Conservation (phyloP, 2,329 filamentous ascomycete genomes). For the Paraphaeosphaeria sporulosa region DNA sequence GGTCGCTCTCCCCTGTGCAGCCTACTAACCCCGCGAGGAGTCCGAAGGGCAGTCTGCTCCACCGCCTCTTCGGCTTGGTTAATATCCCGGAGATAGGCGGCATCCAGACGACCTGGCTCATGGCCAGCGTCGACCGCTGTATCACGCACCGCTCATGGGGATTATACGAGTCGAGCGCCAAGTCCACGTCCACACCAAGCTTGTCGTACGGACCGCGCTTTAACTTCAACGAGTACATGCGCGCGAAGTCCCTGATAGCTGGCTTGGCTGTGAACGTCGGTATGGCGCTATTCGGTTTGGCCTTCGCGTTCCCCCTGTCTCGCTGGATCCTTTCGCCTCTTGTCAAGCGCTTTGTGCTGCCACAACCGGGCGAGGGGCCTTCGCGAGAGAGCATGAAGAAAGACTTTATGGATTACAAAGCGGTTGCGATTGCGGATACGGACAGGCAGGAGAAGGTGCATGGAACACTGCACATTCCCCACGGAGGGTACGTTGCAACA, state of each 20-base stretch:
- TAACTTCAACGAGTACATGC: conserved; percentile 64
- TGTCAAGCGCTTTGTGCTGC: conserved; percentile 39
- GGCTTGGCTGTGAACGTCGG: conserved; percentile 60
- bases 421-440: conserved; percentile 65
- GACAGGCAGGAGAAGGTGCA: conserved; percentile 61
- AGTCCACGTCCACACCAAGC: conserved; percentile 51
- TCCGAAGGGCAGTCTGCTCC: conserved; percentile 47
- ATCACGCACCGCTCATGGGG: conserved; percentile 68
- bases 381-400: conserved; percentile 61
- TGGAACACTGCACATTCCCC: conserved; percentile 63
- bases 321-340: conserved; percentile 52
- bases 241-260: conserved; percentile 57
- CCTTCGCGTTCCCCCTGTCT: conserved; percentile 61
- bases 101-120: conserved; percentile 62
- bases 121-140: conserved; percentile 61
- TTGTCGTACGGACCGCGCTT: conserved; percentile 63
- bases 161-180: conserved; percentile 50
- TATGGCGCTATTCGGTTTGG: conserved; percentile 53
- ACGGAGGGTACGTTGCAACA: conserved; percentile 73
- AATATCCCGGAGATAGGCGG: conserved; percentile 66
- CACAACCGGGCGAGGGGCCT: conserved; percentile 42
- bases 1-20: conserved; percentile 58
- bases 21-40: conserved; percentile 45
- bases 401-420: conserved; percentile 70
- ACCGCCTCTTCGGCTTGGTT: conserved; percentile 60